Base-by-base conservation (phyloP, 192 early-diverging fungal genomes). In the Rhizoclosmatium globosum region DNA sequence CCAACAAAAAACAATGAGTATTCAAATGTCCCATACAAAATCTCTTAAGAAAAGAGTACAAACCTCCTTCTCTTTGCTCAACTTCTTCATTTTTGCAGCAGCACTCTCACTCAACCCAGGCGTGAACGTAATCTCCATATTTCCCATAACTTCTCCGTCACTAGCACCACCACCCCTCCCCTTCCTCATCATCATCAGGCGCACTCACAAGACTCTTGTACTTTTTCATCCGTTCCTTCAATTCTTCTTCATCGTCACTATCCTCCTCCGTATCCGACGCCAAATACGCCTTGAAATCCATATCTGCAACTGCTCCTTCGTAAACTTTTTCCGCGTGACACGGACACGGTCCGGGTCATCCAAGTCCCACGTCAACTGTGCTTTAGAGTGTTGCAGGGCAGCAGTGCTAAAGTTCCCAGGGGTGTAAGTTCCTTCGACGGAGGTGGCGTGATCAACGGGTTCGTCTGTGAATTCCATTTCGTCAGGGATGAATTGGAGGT, bases 111-210 rank as follows among this genome's bases (percentile, higher is more conserved):
- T 94, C 56, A 99, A 82, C 42, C 96, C 97, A 41, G 97, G 96
- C 17, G 93, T 89, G 78, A 99, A 99, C 13, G 96, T 96, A 69
- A 99, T 97, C 82, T 99, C 95, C 94, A 97, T 91, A 39, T 96
- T 95, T 41, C 90, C 78, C 47, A 68, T 93, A 90, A 93, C 92
- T 38, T 94, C 93, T 44, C 90, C 83, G 42, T 81, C 83, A n/a
- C 64, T 76, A 3, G 60, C 75, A 38, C 38, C n/a, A n/a, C n/a
- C n/a, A n/a, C n/a, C n/a, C n/a, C n/a, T n/a, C n/a, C 21, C 60
- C 72, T 19, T 60, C 77, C 57, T n/a, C 79, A 47, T 85, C 81
- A 17, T 62, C 74, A 2, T 81, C 71, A 6, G 83, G 84, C 21
- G 68, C 85, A 45, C 74, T 81, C 7, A 87, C 65, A 3, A 89